These are phyloP conservation scores for Pezicula neosporulosa DNA, from an alignment of 2,329 filamentous ascomycete species.

Conservation along the genomic window DNA sequence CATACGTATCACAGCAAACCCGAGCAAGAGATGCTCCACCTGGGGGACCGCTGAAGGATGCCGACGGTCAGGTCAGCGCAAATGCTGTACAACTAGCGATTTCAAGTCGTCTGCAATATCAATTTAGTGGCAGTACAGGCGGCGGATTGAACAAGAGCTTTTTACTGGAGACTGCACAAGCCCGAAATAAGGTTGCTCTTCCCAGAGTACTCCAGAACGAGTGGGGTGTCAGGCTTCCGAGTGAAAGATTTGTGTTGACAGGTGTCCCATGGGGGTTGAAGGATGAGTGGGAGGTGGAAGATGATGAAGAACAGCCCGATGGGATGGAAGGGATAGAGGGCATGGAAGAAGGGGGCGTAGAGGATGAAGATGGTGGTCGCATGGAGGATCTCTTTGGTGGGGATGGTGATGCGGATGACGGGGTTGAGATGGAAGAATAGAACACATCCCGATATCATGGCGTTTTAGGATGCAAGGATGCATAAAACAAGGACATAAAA, in stretches of 20 bases:
- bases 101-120: constrained; percentile 61
- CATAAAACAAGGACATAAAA: neutral
- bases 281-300: constrained; percentile 53
- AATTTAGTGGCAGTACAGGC: constrained; percentile 54
- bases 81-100: constrained; percentile 73
- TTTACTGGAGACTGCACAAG: constrained; percentile 68
- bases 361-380: constrained; percentile 39
- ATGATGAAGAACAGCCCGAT: constrained; percentile 39
- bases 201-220: constrained; percentile 61
- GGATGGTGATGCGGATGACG: constrained; percentile 45
- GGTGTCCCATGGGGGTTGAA: constrained; percentile 63
- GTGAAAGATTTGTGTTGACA: constrained; percentile 65
- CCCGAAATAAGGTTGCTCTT: constrained; percentile 64
- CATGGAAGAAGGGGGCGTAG: constrained; percentile 33
- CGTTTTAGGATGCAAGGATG: neutral
- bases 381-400: constrained; percentile 53
- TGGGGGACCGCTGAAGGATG: constrained; percentile 25
- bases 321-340: constrained; percentile 33
- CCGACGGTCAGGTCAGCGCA: constrained; percentile 47
- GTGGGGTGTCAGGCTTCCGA: constrained; percentile 64
- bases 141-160: constrained; percentile 69
- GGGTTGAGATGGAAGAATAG: constrained; percentile 43
- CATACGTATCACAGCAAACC: constrained; percentile 48
- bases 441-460: neutral
- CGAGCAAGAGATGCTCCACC: constrained; percentile 28